Base-by-base conservation (phyloP, 257 asterid species). In the Leptodermis oblonga region DNA sequence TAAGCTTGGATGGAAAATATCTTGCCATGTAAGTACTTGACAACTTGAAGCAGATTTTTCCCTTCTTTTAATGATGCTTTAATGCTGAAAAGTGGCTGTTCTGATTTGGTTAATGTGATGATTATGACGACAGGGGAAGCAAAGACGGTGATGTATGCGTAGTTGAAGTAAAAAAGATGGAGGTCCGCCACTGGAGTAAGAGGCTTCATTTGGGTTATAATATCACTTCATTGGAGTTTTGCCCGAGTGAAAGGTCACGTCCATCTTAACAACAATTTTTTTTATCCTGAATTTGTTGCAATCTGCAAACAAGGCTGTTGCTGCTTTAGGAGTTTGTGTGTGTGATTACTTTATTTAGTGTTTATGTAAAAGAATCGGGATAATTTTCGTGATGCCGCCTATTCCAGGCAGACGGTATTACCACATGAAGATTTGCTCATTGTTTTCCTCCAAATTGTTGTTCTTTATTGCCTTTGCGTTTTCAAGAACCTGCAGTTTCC, bases 101-200 rank as follows among this genome's bases (percentile, higher is more conserved):
- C 46, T 61, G 9, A 62, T 62, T 34, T 45, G 52, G 67, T 70
- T 73, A 30, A 59, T 49, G 0, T 67, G 22, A 55, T 53, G 51
- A 8, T 69, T 26, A 43, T 56, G 82, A 52, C 55, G 56, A 36
- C 72, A 91, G 99, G 77, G 99, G 95, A 73, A 94, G 93, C 85
- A 91, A 87, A 79, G 99, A 94, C 76, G 99, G 99, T 25, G 99
- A 94, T 79, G 76, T 91, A 48, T 89, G 94, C 72, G 88, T 91
- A 6, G 88, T 91, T 52, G 98, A 91, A 75, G 87, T 94, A 73
- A 86, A 86, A 77, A 86, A 75, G 61, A 94, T 94, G 99, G 97
- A 89, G 82, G 74, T 91, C 72, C 86, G 86, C 70, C 96, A 92
- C 79, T 71, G 75, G 95, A 86, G 92, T 70, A 89, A 82, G 83